These are phyloP conservation scores for Wickerhamomyces sydowiorum DNA, from an alignment of 805 yeast genomes.

Conservation along the genomic window DNA sequence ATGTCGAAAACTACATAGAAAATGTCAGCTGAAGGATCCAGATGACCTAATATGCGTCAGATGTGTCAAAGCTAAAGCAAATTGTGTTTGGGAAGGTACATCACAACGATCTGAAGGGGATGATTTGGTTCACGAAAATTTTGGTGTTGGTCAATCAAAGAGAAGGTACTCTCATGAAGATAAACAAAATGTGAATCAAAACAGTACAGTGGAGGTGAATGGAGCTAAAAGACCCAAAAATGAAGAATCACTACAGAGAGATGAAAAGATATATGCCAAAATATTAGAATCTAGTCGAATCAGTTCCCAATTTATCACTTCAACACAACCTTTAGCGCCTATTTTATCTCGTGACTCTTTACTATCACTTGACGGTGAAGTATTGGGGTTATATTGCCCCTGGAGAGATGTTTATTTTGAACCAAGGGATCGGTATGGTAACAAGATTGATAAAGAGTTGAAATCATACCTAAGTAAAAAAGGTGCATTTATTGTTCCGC, in stretches of 20 bases:
- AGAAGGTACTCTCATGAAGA: neutral
- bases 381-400: constrained; percentile 6
- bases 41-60: neutral
- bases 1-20: constrained; percentile 4
- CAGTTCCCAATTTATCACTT: constrained; percentile 7
- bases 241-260: neutral
- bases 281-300: constrained; percentile 3
- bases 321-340: constrained; percentile 9
- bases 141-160: constrained; percentile 1
- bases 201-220: neutral
- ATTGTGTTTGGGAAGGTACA: neutral
- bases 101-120: neutral
- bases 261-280: constrained; percentile 6
- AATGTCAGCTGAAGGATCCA: neutral
- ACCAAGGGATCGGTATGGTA: neutral
- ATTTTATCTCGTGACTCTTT: constrained; percentile 7
- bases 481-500: constrained; percentile 5
- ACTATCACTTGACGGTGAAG: constrained; percentile 8
- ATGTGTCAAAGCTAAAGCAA: neutral
- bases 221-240: no score
- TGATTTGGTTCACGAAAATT: constrained; percentile 1
- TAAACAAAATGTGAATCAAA: neutral
- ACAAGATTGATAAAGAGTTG: constrained; percentile 4
- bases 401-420: constrained; percentile 5
- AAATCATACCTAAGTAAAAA: constrained; percentile 2